Percentiles rank a stretch among this genome's conserved stretches.
phyloP scores from a whole-genome alignment of 2,329 filamentous ascomycete species.

The Parastagonospora avenae region DNA sequence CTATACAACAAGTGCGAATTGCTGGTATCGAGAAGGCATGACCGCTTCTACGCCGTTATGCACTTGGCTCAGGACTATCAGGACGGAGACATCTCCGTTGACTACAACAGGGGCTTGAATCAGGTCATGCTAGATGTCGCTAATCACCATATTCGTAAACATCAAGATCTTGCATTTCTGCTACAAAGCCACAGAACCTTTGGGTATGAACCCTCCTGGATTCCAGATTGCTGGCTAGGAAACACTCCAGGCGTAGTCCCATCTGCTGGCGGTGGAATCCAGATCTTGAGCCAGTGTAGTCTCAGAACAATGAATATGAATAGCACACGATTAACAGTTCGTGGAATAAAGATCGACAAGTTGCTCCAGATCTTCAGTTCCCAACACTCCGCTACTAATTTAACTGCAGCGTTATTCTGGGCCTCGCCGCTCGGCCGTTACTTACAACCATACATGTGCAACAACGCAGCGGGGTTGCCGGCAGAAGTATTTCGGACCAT shows the following conservation, averaged over 20 bases:
- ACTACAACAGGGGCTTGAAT: background rate
- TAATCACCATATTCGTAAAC: background rate
- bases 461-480: background rate
- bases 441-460: background rate
- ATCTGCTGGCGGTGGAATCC: no score
- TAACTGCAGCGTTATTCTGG: background rate
- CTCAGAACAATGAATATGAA: no score
- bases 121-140: background rate
- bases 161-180: background rate
- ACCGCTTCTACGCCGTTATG: conserved; percentile 6
- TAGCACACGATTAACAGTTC: background rate
- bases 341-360: background rate
- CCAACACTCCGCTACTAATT: background rate
- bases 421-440: background rate
- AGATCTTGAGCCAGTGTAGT: no score
- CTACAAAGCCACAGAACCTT: background rate
- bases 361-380: background rate
- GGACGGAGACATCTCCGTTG: conserved; percentile 1
- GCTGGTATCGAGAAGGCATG: background rate
- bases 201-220: background rate
- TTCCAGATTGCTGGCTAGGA: background rate
- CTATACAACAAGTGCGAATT: background rate
- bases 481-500: no score
- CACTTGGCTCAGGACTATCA: conserved; percentile 3
- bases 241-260: no score